Evolutionary conservation across 192 early-diverging fungal genomes (phyloP).

Genomic region (Coemansia sp.): DNA sequence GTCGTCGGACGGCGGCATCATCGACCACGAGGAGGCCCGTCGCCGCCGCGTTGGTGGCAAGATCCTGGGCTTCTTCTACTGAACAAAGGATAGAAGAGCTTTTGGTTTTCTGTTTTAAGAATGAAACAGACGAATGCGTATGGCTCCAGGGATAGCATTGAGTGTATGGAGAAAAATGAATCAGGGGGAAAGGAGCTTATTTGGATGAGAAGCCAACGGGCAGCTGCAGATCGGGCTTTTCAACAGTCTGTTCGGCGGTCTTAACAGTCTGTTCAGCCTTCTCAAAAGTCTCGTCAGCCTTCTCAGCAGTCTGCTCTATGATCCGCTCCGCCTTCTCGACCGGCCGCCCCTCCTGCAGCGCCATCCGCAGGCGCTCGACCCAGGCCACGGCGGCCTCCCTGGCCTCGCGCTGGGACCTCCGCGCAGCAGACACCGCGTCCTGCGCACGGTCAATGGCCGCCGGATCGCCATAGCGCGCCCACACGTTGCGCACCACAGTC

Average conservation of each 20-base stretch:
- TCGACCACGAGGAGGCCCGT: constrained; percentile 99
- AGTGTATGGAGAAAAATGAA: neutral
- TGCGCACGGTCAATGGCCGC: constrained; percentile 11
- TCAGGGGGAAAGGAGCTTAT: neutral
- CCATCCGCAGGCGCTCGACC: neutral
- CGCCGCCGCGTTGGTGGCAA: constrained; percentile 96
- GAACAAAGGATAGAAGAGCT: constrained; percentile 14
- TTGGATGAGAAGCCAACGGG: constrained; percentile 1
- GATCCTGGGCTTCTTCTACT: constrained; percentile 95
- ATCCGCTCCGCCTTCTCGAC: too few species aligned
- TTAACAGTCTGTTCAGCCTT: neutral
- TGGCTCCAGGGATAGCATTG: neutral
- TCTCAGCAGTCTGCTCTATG: neutral
- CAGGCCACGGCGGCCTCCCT: neutral
- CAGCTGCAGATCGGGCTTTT: neutral
- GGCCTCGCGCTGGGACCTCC: neutral
- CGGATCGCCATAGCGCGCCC: constrained; percentile 47
- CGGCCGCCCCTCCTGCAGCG: neutral
- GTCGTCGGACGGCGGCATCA: constrained; percentile 89
- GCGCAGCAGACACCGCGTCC: neutral
- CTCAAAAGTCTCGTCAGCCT: neutral
- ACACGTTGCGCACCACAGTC: constrained; percentile 37
- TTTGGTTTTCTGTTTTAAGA: neutral
- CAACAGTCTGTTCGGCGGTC: neutral
- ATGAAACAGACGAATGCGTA: neutral